Base-by-base conservation (phyloP, 2,329 filamentous ascomycete species). In the Pseudogymnoascus sp. region DNA sequence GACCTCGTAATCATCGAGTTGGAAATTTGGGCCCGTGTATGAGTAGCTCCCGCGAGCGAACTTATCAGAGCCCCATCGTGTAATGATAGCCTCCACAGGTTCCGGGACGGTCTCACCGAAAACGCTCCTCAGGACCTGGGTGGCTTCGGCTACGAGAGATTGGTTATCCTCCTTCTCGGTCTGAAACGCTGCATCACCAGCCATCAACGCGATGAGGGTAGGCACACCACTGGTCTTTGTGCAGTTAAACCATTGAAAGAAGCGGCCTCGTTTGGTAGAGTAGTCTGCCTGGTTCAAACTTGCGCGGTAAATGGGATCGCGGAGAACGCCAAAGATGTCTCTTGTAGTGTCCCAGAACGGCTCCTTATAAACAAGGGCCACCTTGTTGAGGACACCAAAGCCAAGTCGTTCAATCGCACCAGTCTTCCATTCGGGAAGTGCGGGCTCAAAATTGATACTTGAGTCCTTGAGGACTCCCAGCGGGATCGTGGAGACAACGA, bases 241-340 rank as follows among this genome's bases (percentile, higher is more conserved):
- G 63, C 92, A 91, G 71, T 99, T 97, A 84, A 96, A 97, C 84
- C 96, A 97, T 69, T 99, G 85, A 71, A 97, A 99, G 76, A 96
- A 96, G 23, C 93, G 88, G n/a, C 93, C 93, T 62, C 93, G 86
- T 66, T 86, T 87, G 3, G 83, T 79, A 4, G 86, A 80, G 71
- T 97, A 97, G 68, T 96, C 90, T 61, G 84, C 83, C 71, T 96
- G 91, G 51, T 86, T 80, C 63, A 93, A 81, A 71, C 91, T 96
- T 64, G 86, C 82, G 3, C 82, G 79, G 65, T 85, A 83, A 21
- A 82, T 79, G 2, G 93, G 86, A 68, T 91, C 86, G 64, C 93
- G 88, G 45, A 99, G 79, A 42, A 96, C 85, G 10, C 95, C 96
- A 74, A 99, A 97, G 75, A 99, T 97, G 74, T 99, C 92, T 68